These are phyloP conservation scores for Rhodamnia rubescens DNA, from an alignment of 345 rosid genomes.

Conservation along the genomic window DNA sequence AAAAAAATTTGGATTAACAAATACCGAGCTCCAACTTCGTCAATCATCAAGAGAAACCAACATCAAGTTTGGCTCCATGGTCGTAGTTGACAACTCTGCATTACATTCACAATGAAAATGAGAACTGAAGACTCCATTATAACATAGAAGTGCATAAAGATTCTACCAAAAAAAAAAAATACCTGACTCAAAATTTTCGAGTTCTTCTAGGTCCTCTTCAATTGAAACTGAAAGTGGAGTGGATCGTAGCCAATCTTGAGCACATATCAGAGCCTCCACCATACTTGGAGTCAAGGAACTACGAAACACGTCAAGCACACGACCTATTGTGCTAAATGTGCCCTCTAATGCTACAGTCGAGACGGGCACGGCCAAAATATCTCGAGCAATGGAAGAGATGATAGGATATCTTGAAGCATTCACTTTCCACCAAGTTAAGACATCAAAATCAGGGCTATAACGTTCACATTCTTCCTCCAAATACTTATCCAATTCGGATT, in stretches of 20 bases:
- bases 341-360: constrained; percentile 6
- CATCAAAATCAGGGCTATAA: background rate
- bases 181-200: constrained; percentile 1
- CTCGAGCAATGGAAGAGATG: background rate
- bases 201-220: background rate
- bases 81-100: background rate
- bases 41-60: background rate
- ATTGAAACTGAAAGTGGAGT: background rate
- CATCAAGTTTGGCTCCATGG: background rate
- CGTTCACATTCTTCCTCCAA: background rate
- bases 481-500: background rate
- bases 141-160: background rate
- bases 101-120: background rate
- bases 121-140: background rate
- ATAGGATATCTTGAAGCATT: background rate
- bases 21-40: background rate
- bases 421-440: constrained; percentile 1
- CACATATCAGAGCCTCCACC: constrained; percentile 4
- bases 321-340: background rate
- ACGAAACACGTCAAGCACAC: background rate
- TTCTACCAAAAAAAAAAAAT: background rate
- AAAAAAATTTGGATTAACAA: background rate
- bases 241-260: constrained; percentile 7
- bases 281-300: constrained; percentile 5
- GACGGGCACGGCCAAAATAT: background rate